Evolutionary conservation across 768 basidiomycete genomes (phyloP).

Genomic region (Lactarius quietus): DNA sequence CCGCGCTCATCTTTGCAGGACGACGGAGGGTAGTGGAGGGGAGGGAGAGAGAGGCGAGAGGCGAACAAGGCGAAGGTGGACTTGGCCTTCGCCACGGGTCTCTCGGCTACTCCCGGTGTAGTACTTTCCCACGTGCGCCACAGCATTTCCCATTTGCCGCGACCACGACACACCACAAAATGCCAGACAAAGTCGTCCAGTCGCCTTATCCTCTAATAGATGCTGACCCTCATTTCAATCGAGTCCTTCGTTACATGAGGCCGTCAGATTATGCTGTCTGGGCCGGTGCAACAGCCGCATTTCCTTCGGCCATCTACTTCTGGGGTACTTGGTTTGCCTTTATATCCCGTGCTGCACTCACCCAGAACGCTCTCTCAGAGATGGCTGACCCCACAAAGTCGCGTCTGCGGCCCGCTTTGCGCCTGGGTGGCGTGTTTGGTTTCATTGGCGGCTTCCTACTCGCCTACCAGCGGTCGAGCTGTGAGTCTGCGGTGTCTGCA

Average conservation of each 20-base stretch:
- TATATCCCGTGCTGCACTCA: conserved; percentile 27
- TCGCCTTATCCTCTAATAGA: conserved; percentile 91
- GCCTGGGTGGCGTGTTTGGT: conserved; percentile 71
- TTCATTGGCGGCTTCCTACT: conserved; percentile 89
- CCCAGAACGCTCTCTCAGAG: conserved; percentile 35
- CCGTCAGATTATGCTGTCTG: conserved; percentile 83
- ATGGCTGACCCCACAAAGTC: conserved; percentile 43
- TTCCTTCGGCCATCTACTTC: conserved; percentile 74
- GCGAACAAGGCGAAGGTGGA: not conserved
- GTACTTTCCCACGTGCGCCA: conserved; percentile 19
- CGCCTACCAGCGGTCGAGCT: conserved; percentile 86
- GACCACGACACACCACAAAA: conserved; percentile 28
- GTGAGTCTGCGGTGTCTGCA: conserved; percentile 46
- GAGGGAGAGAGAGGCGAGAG: not conserved
- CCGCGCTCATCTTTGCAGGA: conserved; percentile 49
- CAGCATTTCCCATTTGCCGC: not conserved
- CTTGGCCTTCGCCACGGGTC: conserved; percentile 10
- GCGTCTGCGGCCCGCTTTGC: conserved; percentile 40
- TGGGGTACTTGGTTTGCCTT: conserved; percentile 53
- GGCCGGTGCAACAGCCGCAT: conserved; percentile 75
- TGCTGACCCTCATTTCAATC: conserved; percentile 81
- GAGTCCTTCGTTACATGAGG: conserved; percentile 88
- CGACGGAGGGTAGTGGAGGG: not conserved
- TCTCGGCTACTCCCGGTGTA: conserved; percentile 15
- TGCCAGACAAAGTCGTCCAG: conserved; percentile 52